Conservation (phyloP, 2,329 filamentous ascomycete genomes). For the Penicillium sp. region DNA sequence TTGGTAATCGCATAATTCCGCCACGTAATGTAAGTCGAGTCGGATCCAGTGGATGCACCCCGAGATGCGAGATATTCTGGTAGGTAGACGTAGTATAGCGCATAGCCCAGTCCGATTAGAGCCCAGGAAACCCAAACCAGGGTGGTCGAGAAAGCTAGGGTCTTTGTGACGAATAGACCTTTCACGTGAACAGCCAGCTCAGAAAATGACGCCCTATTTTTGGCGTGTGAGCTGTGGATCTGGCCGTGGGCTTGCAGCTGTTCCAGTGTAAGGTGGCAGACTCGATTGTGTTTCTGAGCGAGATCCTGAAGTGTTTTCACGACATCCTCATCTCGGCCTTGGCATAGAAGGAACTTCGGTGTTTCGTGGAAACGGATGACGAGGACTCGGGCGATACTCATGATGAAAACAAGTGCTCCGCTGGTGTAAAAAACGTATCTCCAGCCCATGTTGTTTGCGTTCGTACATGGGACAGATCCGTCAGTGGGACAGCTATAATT, state of each 20-base stretch:
- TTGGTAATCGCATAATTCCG: constrained; percentile 71
- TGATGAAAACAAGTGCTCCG: constrained; percentile 12
- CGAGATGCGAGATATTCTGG: constrained; percentile 61
- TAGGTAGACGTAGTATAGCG: constrained; percentile 72
- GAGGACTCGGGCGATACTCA: constrained; percentile 14
- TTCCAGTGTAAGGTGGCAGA: constrained; percentile 53
- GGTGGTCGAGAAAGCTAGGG: constrained; percentile 60
- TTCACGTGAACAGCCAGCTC: constrained; percentile 56
- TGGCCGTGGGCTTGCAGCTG: constrained; percentile 48
- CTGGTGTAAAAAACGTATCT: constrained; percentile 16
- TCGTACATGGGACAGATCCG: constrained; percentile 13
- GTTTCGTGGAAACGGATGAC: constrained; percentile 18
- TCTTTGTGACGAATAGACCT: constrained; percentile 63
- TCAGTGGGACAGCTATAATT: constrained; percentile 14
- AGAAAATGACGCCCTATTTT: constrained; percentile 36
- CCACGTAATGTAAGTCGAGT: constrained; percentile 60
- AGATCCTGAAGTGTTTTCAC: constrained; percentile 12
- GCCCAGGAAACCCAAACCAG: constrained; percentile 70
- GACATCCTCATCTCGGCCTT: constrained; percentile 13
- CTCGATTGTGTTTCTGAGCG: constrained; percentile 50
- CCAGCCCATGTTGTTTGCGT: constrained; percentile 19
- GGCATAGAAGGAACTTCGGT: constrained; percentile 16
- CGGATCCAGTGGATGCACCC: constrained; percentile 56
- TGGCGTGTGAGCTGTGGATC: constrained; percentile 29
- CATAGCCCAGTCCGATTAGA: constrained; percentile 69